Evolutionary conservation across 192 early-diverging fungal species (phyloP).

Genomic region (Coemansia sp.): DNA sequence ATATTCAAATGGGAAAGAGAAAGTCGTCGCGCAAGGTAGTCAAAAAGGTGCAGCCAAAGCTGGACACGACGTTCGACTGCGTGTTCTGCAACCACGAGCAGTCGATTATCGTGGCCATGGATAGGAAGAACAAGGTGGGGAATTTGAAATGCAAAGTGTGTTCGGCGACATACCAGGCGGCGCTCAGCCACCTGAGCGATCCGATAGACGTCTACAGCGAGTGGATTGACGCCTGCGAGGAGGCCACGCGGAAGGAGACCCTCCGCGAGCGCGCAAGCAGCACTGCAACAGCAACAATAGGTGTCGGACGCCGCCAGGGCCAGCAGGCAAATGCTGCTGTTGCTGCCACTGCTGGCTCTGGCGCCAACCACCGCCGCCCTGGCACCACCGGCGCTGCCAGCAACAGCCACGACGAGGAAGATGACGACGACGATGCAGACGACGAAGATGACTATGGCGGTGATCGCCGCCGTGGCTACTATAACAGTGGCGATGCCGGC

Average conservation of each 20-base stretch:
- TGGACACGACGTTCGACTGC: conserved; percentile 80
- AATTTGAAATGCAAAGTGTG: conserved; percentile 80
- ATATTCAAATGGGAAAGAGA: conserved; percentile 83
- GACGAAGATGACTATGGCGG: conserved; percentile 1
- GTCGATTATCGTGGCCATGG: conserved; percentile 75
- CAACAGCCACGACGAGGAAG: too few species aligned
- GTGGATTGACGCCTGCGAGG: conserved; percentile 88
- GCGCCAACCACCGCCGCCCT: background rate
- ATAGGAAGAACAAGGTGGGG: conserved; percentile 67
- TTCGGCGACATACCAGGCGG: conserved; percentile 70
- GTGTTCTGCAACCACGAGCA: conserved; percentile 90
- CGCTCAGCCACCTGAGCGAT: conserved; percentile 70
- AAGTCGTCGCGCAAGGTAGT: conserved; percentile 75
- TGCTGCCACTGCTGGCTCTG: too few species aligned
- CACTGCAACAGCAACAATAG: background rate
- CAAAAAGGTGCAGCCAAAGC: conserved; percentile 62
- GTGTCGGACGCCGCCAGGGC: background rate
- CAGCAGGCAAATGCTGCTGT: background rate
- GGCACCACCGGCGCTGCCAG: background rate
- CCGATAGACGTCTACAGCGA: conserved; percentile 89
- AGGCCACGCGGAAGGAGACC: conserved; percentile 48
- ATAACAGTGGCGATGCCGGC: background rate
- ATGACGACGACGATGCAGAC: background rate
- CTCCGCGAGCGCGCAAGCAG: background rate
- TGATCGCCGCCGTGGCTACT: background rate